Evolutionary conservation across 2,329 filamentous ascomycete species (phyloP).

Genomic region (Fusarium keratoplasticum): DNA sequence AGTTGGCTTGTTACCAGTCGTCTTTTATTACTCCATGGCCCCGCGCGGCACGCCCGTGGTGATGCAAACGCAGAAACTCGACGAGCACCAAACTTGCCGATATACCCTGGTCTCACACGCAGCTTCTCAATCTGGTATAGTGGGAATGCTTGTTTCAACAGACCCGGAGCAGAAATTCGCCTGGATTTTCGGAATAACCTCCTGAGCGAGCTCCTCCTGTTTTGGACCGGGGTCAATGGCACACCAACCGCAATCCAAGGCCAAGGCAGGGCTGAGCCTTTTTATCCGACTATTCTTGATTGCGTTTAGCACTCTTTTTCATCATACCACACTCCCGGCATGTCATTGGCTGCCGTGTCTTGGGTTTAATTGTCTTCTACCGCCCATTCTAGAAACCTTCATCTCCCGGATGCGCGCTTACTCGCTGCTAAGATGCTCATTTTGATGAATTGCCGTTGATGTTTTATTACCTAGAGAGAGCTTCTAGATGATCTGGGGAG

Average conservation of each 20-base stretch:
- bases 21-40: neutral
- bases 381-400: constrained; percentile 42
- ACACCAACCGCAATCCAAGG: neutral
- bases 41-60: neutral
- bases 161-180: neutral
- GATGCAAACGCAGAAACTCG: neutral
- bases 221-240: neutral
- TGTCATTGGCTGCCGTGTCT: constrained; percentile 27
- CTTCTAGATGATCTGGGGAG: constrained; percentile 1
- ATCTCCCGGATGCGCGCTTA: constrained; percentile 31
- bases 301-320: constrained; percentile 9
- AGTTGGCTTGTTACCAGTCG: neutral
- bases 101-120: constrained; percentile 5
- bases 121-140: constrained; percentile 15
- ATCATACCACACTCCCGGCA: constrained; percentile 7
- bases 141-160: constrained; percentile 15
- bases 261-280: constrained; percentile 40
- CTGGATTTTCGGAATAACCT: neutral
- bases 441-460: constrained; percentile 1
- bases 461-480: neutral
- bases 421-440: constrained; percentile 12
- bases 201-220: constrained; percentile 9
- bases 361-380: constrained; percentile 32
- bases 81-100: constrained; percentile 1
- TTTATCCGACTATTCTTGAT: constrained; percentile 20